Conservation (phyloP, 2,329 filamentous ascomycete species). For the Aspergillus floridensis region DNA sequence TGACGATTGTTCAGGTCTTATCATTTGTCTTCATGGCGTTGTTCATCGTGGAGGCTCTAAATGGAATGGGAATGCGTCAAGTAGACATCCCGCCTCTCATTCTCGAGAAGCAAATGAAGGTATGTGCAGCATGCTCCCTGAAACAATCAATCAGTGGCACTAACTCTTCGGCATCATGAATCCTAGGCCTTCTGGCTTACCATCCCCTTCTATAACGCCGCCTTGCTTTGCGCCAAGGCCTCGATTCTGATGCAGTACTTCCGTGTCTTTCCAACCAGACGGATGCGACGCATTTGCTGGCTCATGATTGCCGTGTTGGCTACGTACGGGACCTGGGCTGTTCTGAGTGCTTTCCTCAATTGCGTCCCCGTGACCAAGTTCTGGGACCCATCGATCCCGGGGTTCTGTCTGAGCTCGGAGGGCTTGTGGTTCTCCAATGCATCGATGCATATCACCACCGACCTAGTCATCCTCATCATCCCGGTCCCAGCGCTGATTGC, state of each 20-base stretch:
- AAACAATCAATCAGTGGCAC: neutral
- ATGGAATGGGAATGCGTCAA: slow-evolving; percentile 37
- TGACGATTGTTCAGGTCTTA: slow-evolving; percentile 23
- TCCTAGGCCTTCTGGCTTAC: slow-evolving; percentile 38
- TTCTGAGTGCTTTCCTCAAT: slow-evolving; percentile 37
- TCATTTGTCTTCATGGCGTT: slow-evolving; percentile 36
- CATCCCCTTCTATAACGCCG: slow-evolving; percentile 39
- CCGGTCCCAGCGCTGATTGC: slow-evolving; percentile 44
- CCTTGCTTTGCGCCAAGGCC: slow-evolving; percentile 44
- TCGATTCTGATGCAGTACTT: slow-evolving; percentile 52
- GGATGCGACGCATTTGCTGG: slow-evolving; percentile 38
- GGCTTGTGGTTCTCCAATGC: slow-evolving; percentile 47
- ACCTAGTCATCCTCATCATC: slow-evolving; percentile 45
- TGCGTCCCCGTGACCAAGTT: slow-evolving; percentile 38
- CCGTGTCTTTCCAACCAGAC: slow-evolving; percentile 42
- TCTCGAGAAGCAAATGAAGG: slow-evolving; percentile 34
- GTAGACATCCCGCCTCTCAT: slow-evolving; percentile 30
- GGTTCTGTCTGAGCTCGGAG: slow-evolving; percentile 40
- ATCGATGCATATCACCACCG: slow-evolving; percentile 45
- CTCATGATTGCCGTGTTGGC: slow-evolving; percentile 37
- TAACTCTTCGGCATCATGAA: neutral
- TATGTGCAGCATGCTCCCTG: slow-evolving; percentile 8
- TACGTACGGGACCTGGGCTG: slow-evolving; percentile 35
- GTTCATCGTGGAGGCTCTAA: slow-evolving; percentile 33
- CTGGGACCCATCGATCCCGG: slow-evolving; percentile 29